Conservation (phyloP, 805 yeast species). For the Kuraishia borneana region DNA sequence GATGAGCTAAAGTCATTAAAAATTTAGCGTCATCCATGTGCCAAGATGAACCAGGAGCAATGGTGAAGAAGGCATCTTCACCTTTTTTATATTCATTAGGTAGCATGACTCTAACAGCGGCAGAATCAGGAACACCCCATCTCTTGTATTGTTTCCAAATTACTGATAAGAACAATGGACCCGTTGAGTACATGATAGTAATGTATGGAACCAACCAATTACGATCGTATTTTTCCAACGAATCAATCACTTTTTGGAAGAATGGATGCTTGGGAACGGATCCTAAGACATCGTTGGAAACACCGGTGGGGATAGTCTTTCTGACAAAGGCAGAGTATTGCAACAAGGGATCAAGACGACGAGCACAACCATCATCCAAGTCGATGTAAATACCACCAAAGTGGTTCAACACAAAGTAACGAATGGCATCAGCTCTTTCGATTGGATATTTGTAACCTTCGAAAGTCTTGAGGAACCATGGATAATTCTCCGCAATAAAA, state of each 20-base stretch:
- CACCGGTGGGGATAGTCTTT: slow-evolving; percentile 82
- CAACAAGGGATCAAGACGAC: slow-evolving; percentile 70
- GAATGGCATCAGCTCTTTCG: slow-evolving; percentile 81
- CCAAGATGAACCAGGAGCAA: slow-evolving; percentile 85
- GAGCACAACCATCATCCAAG: slow-evolving; percentile 79
- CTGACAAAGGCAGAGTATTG: slow-evolving; percentile 79
- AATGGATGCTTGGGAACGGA: slow-evolving; percentile 81
- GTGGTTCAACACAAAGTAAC: slow-evolving; percentile 74
- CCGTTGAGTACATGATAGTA: slow-evolving; percentile 89
- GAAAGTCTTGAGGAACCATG: slow-evolving; percentile 79
- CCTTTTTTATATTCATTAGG: slow-evolving; percentile 63
- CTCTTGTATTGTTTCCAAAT: slow-evolving; percentile 83
- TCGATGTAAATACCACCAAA: slow-evolving; percentile 90
- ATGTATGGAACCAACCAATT: slow-evolving; percentile 82
- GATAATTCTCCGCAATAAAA: slow-evolving; percentile 67
- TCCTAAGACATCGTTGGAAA: slow-evolving; percentile 91
- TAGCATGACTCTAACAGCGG: slow-evolving; percentile 55
- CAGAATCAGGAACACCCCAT: slow-evolving; percentile 61
- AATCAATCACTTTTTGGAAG: slow-evolving; percentile 58
- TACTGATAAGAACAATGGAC: slow-evolving; percentile 79
- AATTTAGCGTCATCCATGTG: slow-evolving; percentile 80
- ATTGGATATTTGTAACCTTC: slow-evolving; percentile 73
- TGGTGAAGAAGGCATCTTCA: slow-evolving; percentile 54
- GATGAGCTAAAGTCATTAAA: slow-evolving; percentile 63
- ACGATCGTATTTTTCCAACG: slow-evolving; percentile 48